Conservation (phyloP, 2,329 filamentous ascomycete genomes). For the Penicillium sp. region DNA sequence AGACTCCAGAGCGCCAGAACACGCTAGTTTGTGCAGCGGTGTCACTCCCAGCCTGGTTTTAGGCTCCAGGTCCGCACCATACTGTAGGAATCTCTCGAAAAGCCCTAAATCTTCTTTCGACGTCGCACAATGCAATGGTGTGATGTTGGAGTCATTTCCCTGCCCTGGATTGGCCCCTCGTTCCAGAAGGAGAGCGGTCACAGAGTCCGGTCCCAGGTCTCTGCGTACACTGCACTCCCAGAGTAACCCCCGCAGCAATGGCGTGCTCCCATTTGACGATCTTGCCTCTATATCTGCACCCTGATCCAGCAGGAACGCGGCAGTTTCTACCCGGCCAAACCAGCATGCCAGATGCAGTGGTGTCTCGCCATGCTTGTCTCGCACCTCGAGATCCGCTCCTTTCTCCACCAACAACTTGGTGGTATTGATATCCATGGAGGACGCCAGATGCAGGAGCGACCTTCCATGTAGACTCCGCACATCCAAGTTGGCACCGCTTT, state of each 20-base stretch:
- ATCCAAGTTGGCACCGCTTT: not conserved
- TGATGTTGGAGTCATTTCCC: not conserved
- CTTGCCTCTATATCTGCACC: slow-evolving; percentile 14
- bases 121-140: slow-evolving; percentile 5
- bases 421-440: not conserved
- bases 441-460: slow-evolving; percentile 10
- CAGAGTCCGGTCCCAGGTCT: not conserved
- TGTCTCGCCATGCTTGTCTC: not conserved
- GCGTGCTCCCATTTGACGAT: slow-evolving; percentile 4
- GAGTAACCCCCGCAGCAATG: slow-evolving; percentile 4
- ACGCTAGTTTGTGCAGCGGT: slow-evolving; percentile 4
- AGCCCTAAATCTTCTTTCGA: not conserved
- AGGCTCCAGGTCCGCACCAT: slow-evolving; percentile 3
- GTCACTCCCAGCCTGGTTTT: not conserved
- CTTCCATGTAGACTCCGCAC: not conserved
- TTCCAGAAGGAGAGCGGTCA: slow-evolving; percentile 4
- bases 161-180: slow-evolving; percentile 2
- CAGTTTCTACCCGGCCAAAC: not conserved
- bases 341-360: slow-evolving; percentile 11
- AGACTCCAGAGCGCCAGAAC: not conserved
- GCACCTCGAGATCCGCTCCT: slow-evolving; percentile 4
- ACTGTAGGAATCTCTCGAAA: slow-evolving; percentile 2
- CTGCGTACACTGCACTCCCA: not conserved
- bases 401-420: slow-evolving; percentile 7
- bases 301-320: slow-evolving; percentile 9